Conservation (phyloP, 345 rosid species). For the Lepidium didymum region DNA sequence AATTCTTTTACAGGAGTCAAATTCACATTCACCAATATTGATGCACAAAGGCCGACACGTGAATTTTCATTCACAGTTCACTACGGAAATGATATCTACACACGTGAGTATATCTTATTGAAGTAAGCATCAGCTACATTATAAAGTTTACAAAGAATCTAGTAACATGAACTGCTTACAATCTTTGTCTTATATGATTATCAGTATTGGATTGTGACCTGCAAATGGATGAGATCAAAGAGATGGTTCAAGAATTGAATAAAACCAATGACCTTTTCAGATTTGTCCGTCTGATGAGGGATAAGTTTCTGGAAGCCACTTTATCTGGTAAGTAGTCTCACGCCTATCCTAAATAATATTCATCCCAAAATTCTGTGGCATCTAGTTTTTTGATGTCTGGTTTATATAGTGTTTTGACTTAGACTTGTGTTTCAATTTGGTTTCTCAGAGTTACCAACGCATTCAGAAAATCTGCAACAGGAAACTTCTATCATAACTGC, state of each 20-base stretch:
- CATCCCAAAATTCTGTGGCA: not conserved
- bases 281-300: constrained; percentile 81
- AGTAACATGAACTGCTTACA: not conserved
- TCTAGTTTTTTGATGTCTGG: not conserved
- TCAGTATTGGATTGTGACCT: constrained; percentile 82
- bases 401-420: not conserved
- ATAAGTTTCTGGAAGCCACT: constrained; percentile 62
- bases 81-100: constrained; percentile 58
- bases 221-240: constrained; percentile 43
- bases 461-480: constrained; percentile 35
- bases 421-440: not conserved
- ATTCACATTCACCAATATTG: constrained; percentile 61
- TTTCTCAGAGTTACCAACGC: constrained; percentile 42
- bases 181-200: constrained; percentile 20
- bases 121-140: not conserved
- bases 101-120: constrained; percentile 40
- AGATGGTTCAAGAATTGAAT: constrained; percentile 67
- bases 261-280: constrained; percentile 71
- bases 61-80: constrained; percentile 59
- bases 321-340: constrained; percentile 37
- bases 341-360: not conserved
- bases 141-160: not conserved
- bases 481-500: constrained; percentile 43
- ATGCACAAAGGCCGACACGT: constrained; percentile 37
- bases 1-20: constrained; percentile 56